Base-by-base conservation (phyloP, 2,329 filamentous ascomycete species). In the Aphanoascus verrucosus region DNA sequence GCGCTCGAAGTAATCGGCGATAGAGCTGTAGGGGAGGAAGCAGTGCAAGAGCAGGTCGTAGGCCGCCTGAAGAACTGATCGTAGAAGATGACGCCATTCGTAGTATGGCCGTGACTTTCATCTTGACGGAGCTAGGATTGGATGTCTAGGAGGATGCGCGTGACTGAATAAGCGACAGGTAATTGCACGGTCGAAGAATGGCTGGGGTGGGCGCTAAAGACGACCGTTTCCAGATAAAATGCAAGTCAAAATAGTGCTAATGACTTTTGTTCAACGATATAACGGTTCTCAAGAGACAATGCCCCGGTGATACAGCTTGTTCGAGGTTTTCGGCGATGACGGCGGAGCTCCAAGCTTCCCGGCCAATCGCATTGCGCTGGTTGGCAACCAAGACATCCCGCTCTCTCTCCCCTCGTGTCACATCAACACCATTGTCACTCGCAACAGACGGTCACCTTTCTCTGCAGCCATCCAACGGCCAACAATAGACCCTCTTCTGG, bases 11-110 rank as follows among this genome's bases (percentile, higher is more conserved):
- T 23, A 98, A 73, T 35, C 93, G 83, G 56, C 93, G 81, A 74
- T 97, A 98, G 7, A 98, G 79, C 1, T 84, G 88, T 46, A 97
- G 85, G 0, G 90, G 90, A 5, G 90, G 89, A 38, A 96, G 78
- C 11, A 96, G 78, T 40, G 88, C 86, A 66, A 86, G 76, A 8
- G 75, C 69, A 49, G 72, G 68, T 59, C 62, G 69, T 47, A 77
- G 67, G 45, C 67, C 69, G 48, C 66, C 65, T 52, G 68, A 68
- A 40, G 70, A 69, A 58, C 68, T 65, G 40, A 70, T 65, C 2
- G 65, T 62, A 44, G 69, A 62, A 17, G 71, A 69, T 14, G 64
- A 67, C 17, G 72, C 72, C 60, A 73, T 65, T 23, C 69, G 63
- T 34, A 74, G 61, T 53, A 69, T 63, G 47, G 63, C 57, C 45